Percentiles rank a stretch among this genome's conserved stretches.
Evolutionary conservation across 331 rosid species (phyloP).

Genomic region (Phaseolus coccineus): DNA sequence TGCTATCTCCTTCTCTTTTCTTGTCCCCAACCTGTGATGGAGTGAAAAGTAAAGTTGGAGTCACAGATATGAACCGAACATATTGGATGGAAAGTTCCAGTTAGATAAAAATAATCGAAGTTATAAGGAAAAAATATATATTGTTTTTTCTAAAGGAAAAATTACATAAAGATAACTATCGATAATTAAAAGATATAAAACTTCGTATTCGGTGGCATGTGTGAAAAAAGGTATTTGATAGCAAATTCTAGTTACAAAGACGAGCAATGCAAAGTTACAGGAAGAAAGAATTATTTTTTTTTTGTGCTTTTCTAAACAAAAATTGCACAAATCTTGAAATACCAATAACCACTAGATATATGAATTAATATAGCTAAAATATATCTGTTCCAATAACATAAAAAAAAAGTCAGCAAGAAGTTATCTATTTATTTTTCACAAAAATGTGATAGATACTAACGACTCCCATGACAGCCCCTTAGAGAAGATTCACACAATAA

Average conservation of each 20-base stretch:
- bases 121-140: neutral
- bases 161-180: neutral
- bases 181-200: neutral
- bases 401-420: neutral
- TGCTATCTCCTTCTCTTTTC: constrained; percentile 81
- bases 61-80: neutral
- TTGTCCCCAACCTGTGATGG: constrained; percentile 72
- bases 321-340: constrained; percentile 1
- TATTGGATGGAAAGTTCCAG: neutral
- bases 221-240: neutral
- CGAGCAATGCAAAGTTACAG: neutral
- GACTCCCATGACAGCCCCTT: neutral
- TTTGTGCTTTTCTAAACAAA: neutral
- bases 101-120: neutral
- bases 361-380: neutral
- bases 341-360: constrained; percentile 1
- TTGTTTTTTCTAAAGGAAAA: neutral
- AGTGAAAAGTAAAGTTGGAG: neutral
- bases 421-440: neutral
- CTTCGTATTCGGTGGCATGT: neutral
- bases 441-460: neutral
- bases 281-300: neutral
- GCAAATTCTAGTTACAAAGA: neutral
- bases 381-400: neutral
- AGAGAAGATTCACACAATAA: constrained; percentile 2